Evolutionary conservation across 2,329 filamentous ascomycete species (phyloP), one percentile per base, ranked within the genome.

Genomic region (Apiospora hydei): DNA sequence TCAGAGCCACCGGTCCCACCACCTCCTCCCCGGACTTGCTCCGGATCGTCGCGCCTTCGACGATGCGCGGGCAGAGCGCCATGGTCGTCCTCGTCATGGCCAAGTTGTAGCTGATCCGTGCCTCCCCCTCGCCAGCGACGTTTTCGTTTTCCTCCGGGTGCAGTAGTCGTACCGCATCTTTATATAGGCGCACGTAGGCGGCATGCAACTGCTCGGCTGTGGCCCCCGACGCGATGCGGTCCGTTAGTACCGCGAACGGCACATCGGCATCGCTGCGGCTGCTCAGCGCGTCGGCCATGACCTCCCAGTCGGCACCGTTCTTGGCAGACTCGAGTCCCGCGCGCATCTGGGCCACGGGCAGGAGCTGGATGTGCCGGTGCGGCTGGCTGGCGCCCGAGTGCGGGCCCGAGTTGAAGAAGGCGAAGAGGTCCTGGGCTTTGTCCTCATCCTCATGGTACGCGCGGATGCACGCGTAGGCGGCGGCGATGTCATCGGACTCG

Each of bases 311-410:
- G 3, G 73, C 73, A 2, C 71, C 75, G 6, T 71, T 70, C 10
- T 73, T 73, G 5, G 76, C 73, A 14, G 74, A 69, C 0, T 79
- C 80, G 7, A 90, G 75, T 0, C 88, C 89, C 16, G 86, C 85
- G 47, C 82, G 85, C 91, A 94, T 94, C 24, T 85, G 82, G 10
- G 88, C 85, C 0, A 93, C 85, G 0, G 91, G 91, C 4, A 94
- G 81, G n/a, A 94, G 86, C 80, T 94, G 92, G 38, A 94, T 80
- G 77, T 94, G 92, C 4, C 92, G 82, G 78, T 94, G 92, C 16
- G 92, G 88, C 79, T 94, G 92, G 75, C 90, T 92, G 1, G 92
- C 91, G 3, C 92, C 92, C 5, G 91, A 93, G 77, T 91, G 86
- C 14, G 85, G 80, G 1, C 92, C 92, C 44, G 89, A 91, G 80